Conservation (phyloP, 2,329 filamentous ascomycete genomes). For the Phyllosticta citribraziliensis region DNA sequence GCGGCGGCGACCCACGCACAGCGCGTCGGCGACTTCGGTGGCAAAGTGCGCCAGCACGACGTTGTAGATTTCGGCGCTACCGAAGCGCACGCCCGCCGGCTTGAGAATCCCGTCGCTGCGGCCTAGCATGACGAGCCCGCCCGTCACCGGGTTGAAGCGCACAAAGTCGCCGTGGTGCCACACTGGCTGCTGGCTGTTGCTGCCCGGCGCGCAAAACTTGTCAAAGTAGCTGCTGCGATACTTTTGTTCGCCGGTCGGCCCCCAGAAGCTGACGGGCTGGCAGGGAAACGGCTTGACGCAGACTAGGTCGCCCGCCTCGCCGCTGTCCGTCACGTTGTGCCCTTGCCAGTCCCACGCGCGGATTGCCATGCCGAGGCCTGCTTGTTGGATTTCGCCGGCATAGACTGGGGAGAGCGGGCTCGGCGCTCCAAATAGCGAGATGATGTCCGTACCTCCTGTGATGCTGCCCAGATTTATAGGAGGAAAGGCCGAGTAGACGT, state of each 20-base stretch:
- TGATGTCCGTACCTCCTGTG: constrained; percentile 92
- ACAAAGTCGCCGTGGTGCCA: constrained; percentile 98
- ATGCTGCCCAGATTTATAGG: constrained; percentile 80
- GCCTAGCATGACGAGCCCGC: constrained; percentile 82
- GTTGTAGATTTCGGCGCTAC: constrained; percentile 93
- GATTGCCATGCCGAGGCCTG: constrained; percentile 42
- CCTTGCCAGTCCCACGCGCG: constrained; percentile 44
- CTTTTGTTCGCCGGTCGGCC: constrained; percentile 58
- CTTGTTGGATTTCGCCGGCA: constrained; percentile 40
- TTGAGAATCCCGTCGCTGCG: constrained; percentile 90
- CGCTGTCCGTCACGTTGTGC: constrained; percentile 47
- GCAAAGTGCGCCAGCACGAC: constrained; percentile 78
- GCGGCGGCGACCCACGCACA: constrained; percentile 72
- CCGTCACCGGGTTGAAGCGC: constrained; percentile 56
- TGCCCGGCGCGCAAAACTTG: constrained; percentile 46
- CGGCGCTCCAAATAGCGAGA: constrained; percentile 84
- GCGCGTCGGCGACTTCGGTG: constrained; percentile 67
- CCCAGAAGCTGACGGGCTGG: constrained; percentile 86
- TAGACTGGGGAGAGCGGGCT: constrained; percentile 46
- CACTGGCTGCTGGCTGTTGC: constrained; percentile 32
- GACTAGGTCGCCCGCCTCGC: constrained; percentile 76
- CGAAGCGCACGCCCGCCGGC: constrained; percentile 82
- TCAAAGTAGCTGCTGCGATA: constrained; percentile 85
- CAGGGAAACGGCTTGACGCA: constrained; percentile 81
- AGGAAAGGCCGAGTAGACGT: constrained; percentile 79